Evolutionary conservation across 1,284 basidiomycete genomes (phyloP), one percentile per base, ranked within the genome.

Genomic region (Mycena sp.): DNA sequence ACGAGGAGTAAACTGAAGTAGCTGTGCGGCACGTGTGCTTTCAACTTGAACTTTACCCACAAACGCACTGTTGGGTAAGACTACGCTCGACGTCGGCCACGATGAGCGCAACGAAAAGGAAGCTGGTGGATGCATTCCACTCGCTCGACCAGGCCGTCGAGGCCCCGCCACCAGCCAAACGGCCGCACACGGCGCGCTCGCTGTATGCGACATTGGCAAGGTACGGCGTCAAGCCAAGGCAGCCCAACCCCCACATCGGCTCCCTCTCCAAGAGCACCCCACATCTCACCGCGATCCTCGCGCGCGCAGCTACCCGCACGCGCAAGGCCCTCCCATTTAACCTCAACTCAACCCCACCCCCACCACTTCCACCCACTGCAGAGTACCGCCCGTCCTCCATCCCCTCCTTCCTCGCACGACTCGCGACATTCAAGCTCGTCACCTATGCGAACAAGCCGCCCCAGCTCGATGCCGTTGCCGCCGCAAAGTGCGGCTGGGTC

Each of bases 351-450:
- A 45, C 72, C 19, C 63, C 76, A 19, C 75, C 73, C 16, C 73
- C 74, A 9, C 67, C 76, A 26, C 69, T 81, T 12, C 72, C 82
- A 4, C 60, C 80, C 6, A 77, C 79, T 3, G 83, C 85, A 5
- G 90, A 92, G 62, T 94, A 93, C 70, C 82, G 90, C 51, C 92
- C 92, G 4, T 92, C 91, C 4, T 93, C 92, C 11, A 83, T 84
- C 6, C 75, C 84, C 1, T 90, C 88, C 1, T 91, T 94, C 71
- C 76, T 94, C 30, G 78, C 83, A 16, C 89, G 92, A 32, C 83
- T 94, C 4, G 80, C 85, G 0, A 92, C 92, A 0, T 94, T 85
- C 76, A 93, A 90, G 73, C 82, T 93, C 19, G 78, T 89, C 6
- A 92, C 92, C 0, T 94, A 93, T 69, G 81, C 88, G 25, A 90